Conservation (phyloP, 495 filamentous ascomycete genomes). For the Staphylotrichum longicolle region DNA sequence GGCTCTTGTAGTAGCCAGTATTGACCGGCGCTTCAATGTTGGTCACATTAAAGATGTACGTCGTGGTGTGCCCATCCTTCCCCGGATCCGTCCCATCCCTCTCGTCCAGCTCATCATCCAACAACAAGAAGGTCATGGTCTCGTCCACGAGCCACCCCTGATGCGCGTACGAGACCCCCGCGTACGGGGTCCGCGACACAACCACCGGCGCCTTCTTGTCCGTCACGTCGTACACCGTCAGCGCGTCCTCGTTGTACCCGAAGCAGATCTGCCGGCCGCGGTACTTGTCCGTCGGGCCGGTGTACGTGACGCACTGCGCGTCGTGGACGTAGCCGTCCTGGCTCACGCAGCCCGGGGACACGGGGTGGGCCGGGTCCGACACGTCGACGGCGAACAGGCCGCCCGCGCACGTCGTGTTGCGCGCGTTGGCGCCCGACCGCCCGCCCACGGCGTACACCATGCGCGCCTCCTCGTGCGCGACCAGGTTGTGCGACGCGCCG, state of each 20-base stretch:
- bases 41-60: constrained; percentile 59
- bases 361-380: constrained; percentile 48
- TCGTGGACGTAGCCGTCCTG: constrained; percentile 61
- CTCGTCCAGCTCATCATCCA: constrained; percentile 64
- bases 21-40: constrained; percentile 49
- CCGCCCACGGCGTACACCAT: constrained; percentile 50
- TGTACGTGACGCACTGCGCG: constrained; percentile 59
- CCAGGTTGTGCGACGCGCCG: constrained; percentile 38
- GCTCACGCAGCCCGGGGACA: constrained; percentile 50
- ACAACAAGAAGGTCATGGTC: constrained; percentile 54
- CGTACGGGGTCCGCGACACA: constrained; percentile 57
- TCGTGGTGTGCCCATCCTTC: constrained; percentile 46
- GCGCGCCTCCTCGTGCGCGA: constrained; percentile 50
- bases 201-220: constrained; percentile 48
- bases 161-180: constrained; percentile 58
- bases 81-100: constrained; percentile 45
- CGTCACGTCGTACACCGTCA: constrained; percentile 54
- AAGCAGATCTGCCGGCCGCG: constrained; percentile 58
- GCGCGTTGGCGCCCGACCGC: constrained; percentile 44
- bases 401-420: constrained; percentile 44
- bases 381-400: constrained; percentile 59
- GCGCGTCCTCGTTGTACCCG: constrained; percentile 54
- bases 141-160: constrained; percentile 60
- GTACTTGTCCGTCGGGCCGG: constrained; percentile 54
- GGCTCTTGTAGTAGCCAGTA: constrained; percentile 54